Evolutionary conservation across 768 basidiomycete genomes (phyloP).

Genomic region (Filobasidium floriforme): DNA sequence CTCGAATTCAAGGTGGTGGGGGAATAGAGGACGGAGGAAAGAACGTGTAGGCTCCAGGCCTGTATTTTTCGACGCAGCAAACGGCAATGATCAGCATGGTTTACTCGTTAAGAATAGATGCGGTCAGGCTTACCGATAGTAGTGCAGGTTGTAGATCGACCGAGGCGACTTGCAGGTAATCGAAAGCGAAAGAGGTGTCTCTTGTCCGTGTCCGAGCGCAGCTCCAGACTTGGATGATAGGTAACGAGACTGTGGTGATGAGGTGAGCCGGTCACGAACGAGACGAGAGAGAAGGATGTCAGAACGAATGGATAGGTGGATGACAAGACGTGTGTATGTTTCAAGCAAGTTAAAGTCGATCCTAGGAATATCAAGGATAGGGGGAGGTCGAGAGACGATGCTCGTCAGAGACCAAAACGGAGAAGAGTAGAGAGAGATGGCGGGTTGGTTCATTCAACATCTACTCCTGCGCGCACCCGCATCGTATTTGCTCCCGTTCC

Average conservation of each 20-base stretch:
- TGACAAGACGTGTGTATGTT: background rate
- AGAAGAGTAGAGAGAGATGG: background rate
- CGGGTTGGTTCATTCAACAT: background rate
- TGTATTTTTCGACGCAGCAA: background rate
- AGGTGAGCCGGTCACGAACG: background rate
- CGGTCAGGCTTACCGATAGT: no score
- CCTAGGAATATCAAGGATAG: no score
- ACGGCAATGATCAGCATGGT: background rate
- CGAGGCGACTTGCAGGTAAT: no score
- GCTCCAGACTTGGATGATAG: background rate
- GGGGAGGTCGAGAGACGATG: no score
- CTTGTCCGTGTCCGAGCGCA: background rate
- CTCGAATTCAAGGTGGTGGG: background rate
- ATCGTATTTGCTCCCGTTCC: background rate
- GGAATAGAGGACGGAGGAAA: no score
- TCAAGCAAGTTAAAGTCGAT: no score
- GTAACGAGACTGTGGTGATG: background rate
- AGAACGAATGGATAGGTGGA: background rate
- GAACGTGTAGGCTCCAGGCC: background rate
- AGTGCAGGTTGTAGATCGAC: no score
- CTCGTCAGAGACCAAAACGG: no score
- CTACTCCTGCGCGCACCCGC: background rate
- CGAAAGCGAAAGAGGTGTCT: no score
- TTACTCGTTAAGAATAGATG: background rate
- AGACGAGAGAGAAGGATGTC: background rate